Evolutionary conservation across 2,329 filamentous ascomycete genomes (phyloP), one percentile per base, ranked within the genome.

Genomic region (Cercospora sesami): DNA sequence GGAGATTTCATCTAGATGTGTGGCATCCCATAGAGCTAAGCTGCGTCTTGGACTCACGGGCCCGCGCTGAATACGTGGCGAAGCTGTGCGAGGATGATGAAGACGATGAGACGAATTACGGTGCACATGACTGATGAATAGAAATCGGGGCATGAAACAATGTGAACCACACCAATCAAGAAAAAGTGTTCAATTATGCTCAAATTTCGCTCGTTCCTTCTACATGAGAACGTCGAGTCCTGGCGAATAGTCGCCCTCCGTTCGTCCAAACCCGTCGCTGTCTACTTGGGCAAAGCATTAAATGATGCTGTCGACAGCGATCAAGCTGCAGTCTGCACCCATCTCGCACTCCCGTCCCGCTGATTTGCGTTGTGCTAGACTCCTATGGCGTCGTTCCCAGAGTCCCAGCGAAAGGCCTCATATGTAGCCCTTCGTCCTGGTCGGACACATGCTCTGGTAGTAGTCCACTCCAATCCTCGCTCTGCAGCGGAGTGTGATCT

Each of bases 1-100:
- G 84, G 83, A 6, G 86, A 89, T 73, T 89, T 89, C 70, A 85
- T 89, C 8, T 62, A 65, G 66, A 62, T n/a, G 12, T 5, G 6
- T 28, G 21, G 48, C 12, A 28, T n/a, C 5, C 36, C 1, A 39
- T 14, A 39, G 48, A 10, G 0, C 5, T 26, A 23, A 53, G 21
- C 12, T 53, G 23, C 21, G 48, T 16, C 5, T 2, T 14, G 21
- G 23, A 5, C 5, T 14, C 21, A 51, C 9, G 23, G 23, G 6
- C 10, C 12, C 6, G 48, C 21, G 21, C 12, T 53, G 23, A 23
- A 53, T 39, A 16, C 5, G 48, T 8, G 12, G 0, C 14, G 18
- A 53, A 26, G 12, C 2, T 53, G 48, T 28, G 28, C 10, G 23
- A 28, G 48, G 12, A 14, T 23, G 10, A 26, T 21, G 48, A 53